Evolutionary conservation across 164 flowering plant genomes (phyloP).

Genomic region (Stephania yunnanensis): DNA sequence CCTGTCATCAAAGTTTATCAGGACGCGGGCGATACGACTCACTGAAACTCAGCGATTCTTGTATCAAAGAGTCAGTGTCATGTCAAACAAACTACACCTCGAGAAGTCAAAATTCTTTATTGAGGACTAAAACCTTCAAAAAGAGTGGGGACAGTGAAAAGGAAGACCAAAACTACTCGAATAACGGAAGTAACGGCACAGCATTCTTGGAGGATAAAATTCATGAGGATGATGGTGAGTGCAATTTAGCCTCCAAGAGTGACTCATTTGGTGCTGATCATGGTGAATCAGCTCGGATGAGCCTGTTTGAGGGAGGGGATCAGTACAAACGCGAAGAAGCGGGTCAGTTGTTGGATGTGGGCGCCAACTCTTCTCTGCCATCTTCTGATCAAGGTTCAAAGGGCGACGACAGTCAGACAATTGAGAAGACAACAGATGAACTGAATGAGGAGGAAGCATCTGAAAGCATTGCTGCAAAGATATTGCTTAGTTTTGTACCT

Average conservation of each 20-base stretch:
- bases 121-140: conserved; percentile 4
- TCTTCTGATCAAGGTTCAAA: neutral
- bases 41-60: neutral
- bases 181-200: conserved; percentile 10
- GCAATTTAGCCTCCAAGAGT: neutral
- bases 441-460: conserved; percentile 11
- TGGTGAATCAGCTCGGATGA: neutral
- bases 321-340: neutral
- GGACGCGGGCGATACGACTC: neutral
- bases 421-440: conserved; percentile 5
- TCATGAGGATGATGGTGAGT: conserved; percentile 1
- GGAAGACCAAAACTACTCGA: conserved; percentile 10
- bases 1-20: conserved; percentile 6
- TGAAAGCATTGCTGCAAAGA: conserved; percentile 25
- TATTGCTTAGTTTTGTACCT: conserved; percentile 22
- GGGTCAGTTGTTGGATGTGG: neutral
- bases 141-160: conserved; percentile 6
- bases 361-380: neutral
- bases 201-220: neutral
- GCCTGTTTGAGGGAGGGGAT: neutral
- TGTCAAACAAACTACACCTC: conserved; percentile 1
- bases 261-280: conserved; percentile 7
- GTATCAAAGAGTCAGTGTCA: conserved; percentile 1
- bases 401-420: neutral
- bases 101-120: conserved; percentile 1